These are phyloP conservation scores for Colletotrichum cordylinicola DNA, from an alignment of 2,329 filamentous ascomycete genomes.

Conservation along the genomic window DNA sequence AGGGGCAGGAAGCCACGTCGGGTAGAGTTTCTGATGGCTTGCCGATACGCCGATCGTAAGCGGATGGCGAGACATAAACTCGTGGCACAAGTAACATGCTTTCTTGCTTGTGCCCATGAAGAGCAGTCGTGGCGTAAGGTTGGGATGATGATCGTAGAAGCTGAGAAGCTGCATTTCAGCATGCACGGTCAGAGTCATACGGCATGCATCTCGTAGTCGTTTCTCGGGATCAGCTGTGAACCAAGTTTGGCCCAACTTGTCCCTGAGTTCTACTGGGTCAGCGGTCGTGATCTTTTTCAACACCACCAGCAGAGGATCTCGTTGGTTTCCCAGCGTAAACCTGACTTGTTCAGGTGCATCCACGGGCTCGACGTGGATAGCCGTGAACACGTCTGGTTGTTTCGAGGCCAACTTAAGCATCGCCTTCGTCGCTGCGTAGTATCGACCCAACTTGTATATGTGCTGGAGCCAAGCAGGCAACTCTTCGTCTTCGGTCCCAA, in stretches of 20 bases:
- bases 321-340: not conserved
- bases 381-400: conserved; percentile 26
- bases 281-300: not conserved
- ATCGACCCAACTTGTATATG: conserved; percentile 32
- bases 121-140: conserved; percentile 22
- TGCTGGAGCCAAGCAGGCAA: not conserved
- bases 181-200: conserved; percentile 29
- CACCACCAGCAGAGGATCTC: not conserved
- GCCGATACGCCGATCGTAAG: conserved; percentile 29
- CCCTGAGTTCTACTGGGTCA: not conserved
- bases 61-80: conserved; percentile 30
- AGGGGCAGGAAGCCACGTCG: conserved; percentile 34
- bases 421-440: conserved; percentile 28
- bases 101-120: conserved; percentile 39
- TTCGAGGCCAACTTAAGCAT: conserved; percentile 33
- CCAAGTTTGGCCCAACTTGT: not conserved
- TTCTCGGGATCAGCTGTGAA: conserved; percentile 17
- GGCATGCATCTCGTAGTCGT: conserved; percentile 26
- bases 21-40: conserved; percentile 37
- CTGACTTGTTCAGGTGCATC: not conserved
- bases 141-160: conserved; percentile 34
- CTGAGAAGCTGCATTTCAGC: conserved; percentile 36
- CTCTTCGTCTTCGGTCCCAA: conserved; percentile 21
- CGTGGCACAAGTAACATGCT: conserved; percentile 35
- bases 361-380: conserved; percentile 20